Evolutionary conservation across 2,329 filamentous ascomycete genomes (phyloP).

Genomic region (Botrytis paeoniae): DNA sequence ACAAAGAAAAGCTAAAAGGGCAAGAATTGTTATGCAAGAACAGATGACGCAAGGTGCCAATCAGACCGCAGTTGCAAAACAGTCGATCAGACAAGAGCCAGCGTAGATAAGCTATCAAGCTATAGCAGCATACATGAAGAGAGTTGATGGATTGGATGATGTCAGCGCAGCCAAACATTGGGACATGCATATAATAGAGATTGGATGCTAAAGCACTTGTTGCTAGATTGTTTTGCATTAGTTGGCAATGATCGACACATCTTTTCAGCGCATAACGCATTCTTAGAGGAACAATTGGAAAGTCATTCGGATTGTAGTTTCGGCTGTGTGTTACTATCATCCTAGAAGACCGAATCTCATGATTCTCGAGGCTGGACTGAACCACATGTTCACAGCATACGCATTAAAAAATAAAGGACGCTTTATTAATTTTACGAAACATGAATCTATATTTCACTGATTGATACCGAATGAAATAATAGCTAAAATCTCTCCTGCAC

Average conservation of each 20-base stretch:
- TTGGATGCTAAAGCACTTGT: background rate
- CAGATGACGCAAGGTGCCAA: background rate
- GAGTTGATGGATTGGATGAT: background rate
- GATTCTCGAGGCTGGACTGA: rapidly evolving
- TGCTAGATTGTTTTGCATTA: background rate
- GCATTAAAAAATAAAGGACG: background rate
- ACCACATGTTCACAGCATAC: background rate
- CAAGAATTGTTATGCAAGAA: background rate
- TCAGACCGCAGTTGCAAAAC: background rate
- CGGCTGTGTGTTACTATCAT: background rate
- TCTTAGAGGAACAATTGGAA: background rate
- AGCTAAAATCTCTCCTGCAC: background rate
- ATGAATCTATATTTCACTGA: rapidly evolving
- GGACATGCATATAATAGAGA: background rate
- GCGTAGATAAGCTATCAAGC: background rate
- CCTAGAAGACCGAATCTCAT: background rate
- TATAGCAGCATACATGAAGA: background rate
- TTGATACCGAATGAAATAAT: background rate
- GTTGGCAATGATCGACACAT: no score
- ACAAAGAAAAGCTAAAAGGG: background rate
- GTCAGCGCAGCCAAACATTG: background rate
- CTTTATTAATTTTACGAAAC: background rate
- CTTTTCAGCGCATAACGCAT: background rate
- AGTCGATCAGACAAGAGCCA: no score
- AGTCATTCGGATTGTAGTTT: no score